phyloP scores from a whole-genome alignment of 2,329 filamentous ascomycete species.

The Blumeria graminis region DNA sequence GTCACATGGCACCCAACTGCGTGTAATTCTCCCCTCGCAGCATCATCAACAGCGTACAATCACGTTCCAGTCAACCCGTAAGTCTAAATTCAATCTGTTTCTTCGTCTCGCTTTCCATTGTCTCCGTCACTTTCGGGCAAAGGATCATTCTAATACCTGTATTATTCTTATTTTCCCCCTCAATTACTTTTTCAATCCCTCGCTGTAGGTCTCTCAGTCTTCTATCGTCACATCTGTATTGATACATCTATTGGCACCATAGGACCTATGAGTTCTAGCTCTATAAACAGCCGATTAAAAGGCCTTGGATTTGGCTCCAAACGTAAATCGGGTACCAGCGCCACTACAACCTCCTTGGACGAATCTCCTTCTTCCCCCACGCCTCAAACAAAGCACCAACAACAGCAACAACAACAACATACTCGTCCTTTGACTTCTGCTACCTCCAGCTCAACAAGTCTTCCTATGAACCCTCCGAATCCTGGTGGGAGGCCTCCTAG shows the following conservation, averaged over 20 bases:
- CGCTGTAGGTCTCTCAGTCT: too few relatives aligned
- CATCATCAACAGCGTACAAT: background rate
- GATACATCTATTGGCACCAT: too few relatives aligned
- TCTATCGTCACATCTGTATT: too few relatives aligned
- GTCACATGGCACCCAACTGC: background rate
- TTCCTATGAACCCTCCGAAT: slow-evolving; percentile 39
- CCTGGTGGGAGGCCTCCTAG: slow-evolving; percentile 37
- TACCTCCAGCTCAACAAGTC: slow-evolving; percentile 24
- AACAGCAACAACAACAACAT: slow-evolving; percentile 5
- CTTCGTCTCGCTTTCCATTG: too few relatives aligned
- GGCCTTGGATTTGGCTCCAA: slow-evolving; percentile 53
- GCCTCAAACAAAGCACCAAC: slow-evolving; percentile 3
- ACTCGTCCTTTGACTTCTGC: slow-evolving; percentile 14
- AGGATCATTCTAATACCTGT: too few relatives aligned
- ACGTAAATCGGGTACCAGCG: slow-evolving; percentile 43
- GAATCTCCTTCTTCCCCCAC: slow-evolving; percentile 12
- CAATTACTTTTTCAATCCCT: too few relatives aligned
- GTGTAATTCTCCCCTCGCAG: background rate
- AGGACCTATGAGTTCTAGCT: slow-evolving; percentile 49
- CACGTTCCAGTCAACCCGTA: background rate
- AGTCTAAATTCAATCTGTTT: background rate
- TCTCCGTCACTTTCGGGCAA: too few relatives aligned
- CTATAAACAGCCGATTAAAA: slow-evolving; percentile 59
- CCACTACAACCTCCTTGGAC: slow-evolving; percentile 18
- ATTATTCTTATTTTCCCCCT: too few relatives aligned